A percentile compares a stretch with the other conserved stretches of the same genome.
Conservation (phyloP, 441 rosid species). For the Populus hybrid region DNA sequence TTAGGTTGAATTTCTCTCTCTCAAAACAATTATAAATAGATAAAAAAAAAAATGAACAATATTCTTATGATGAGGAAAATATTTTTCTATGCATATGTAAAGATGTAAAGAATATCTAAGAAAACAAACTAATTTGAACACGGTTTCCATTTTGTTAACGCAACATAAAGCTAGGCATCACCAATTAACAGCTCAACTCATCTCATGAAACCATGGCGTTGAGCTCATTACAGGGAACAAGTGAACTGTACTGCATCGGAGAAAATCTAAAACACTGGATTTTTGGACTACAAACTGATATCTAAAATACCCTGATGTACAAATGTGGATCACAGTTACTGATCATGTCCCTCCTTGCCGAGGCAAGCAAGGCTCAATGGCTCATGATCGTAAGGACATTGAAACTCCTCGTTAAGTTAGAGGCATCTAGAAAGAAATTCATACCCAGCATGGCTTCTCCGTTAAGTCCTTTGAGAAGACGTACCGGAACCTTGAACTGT, state of each 20-base stretch:
- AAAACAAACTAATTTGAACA: too few species aligned
- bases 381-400: slow-evolving; percentile 4
- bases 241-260: slow-evolving; percentile 1
- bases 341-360: not conserved
- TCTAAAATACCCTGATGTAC: slow-evolving; percentile 21
- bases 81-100: too few species aligned
- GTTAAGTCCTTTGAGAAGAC: slow-evolving; percentile 64
- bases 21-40: too few species aligned
- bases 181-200: not conserved
- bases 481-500: slow-evolving; percentile 68
- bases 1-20: too few species aligned
- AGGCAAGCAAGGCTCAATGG: slow-evolving; percentile 10
- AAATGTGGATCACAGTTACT: slow-evolving; percentile 1
- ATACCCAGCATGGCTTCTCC: slow-evolving; percentile 61
- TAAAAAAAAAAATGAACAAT: too few species aligned
- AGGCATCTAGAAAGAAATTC: slow-evolving; percentile 23
- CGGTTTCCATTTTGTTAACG: too few species aligned
- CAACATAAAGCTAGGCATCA: too few species aligned
- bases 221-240: slow-evolving; percentile 2
- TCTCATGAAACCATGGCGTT: not conserved
- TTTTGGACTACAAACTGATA: not conserved
- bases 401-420: slow-evolving; percentile 4
- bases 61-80: too few species aligned
- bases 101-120: too few species aligned
- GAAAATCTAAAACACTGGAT: not conserved